phyloP scores from a whole-genome alignment of 2,329 filamentous ascomycete species.

The Pseudopithomyces maydicus region DNA sequence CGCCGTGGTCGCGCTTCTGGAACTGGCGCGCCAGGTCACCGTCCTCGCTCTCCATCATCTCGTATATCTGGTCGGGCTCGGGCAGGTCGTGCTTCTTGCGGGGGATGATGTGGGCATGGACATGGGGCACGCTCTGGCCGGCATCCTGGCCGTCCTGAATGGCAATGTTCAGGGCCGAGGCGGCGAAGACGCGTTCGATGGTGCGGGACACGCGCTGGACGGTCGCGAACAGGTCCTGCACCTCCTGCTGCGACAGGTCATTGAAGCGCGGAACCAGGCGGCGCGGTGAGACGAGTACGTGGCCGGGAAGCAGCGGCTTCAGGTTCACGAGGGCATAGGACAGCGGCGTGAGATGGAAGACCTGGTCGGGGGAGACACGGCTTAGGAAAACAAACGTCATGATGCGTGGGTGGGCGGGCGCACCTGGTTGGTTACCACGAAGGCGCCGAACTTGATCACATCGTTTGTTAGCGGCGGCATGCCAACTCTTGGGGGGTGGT shows the following conservation, averaged over 20 bases:
- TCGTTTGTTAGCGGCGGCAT: slow-evolving; percentile 48
- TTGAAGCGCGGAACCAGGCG: slow-evolving; percentile 71
- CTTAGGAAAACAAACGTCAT: neutral
- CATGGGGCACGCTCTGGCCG: slow-evolving; percentile 91
- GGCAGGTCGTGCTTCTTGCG: slow-evolving; percentile 64
- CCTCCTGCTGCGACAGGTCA: slow-evolving; percentile 73
- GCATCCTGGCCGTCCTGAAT: slow-evolving; percentile 92
- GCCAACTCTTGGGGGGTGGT: slow-evolving; percentile 1
- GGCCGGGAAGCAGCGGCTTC: slow-evolving; percentile 90
- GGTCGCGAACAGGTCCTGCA: slow-evolving; percentile 84
- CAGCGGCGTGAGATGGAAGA: slow-evolving; percentile 81
- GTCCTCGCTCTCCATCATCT: slow-evolving; percentile 79
- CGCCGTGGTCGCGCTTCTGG: slow-evolving; percentile 49
- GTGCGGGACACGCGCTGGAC: slow-evolving; percentile 83
- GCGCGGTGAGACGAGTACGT: slow-evolving; percentile 86
- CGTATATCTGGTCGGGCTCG: slow-evolving; percentile 77
- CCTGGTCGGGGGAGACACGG: slow-evolving; percentile 55
- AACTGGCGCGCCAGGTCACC: slow-evolving; percentile 79
- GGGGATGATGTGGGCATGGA: slow-evolving; percentile 92
- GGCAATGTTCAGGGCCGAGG: slow-evolving; percentile 85
- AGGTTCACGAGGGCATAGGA: slow-evolving; percentile 93
- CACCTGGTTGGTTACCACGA: slow-evolving; percentile 53
- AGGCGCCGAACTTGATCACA: slow-evolving; percentile 50
- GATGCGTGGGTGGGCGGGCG: slow-evolving; percentile 13
- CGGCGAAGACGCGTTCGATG: slow-evolving; percentile 66